Evolutionary conservation across 2,329 filamentous ascomycete genomes (phyloP).

Genomic region (Colletotrichum plurivorum): DNA sequence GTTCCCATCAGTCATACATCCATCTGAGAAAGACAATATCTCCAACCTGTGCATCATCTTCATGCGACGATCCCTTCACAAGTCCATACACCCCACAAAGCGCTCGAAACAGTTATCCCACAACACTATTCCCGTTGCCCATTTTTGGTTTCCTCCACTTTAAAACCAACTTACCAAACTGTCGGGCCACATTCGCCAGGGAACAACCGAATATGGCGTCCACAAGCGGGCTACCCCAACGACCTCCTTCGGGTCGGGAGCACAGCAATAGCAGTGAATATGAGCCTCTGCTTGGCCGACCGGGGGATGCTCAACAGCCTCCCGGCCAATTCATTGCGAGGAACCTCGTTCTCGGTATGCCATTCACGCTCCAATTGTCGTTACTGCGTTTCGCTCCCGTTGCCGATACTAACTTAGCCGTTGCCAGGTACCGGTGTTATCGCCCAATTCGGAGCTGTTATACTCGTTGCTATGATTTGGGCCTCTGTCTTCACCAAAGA

Average conservation of each 20-base stretch:
- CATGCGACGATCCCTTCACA: too few species aligned
- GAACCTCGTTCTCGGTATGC: conserved; percentile 82
- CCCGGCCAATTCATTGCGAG: conserved; percentile 73
- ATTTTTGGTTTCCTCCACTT: too few species aligned
- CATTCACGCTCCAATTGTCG: conserved; percentile 62
- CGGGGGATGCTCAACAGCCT: conserved; percentile 81
- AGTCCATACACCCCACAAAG: too few species aligned
- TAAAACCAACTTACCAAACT: background rate
- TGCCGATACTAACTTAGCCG: conserved; percentile 12
- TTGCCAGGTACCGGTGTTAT: conserved; percentile 82
- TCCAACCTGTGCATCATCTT: too few species aligned
- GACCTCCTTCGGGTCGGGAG: conserved; percentile 45
- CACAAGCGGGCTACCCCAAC: conserved; percentile 75
- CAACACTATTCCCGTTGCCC: too few species aligned
- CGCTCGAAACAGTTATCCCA: too few species aligned
- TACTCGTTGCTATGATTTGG: conserved; percentile 85
- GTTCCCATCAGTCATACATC: too few species aligned
- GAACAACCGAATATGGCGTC: conserved; percentile 71
- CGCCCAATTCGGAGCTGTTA: conserved; percentile 82
- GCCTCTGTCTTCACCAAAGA: conserved; percentile 77
- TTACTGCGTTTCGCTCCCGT: background rate
- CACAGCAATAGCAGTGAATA: conserved; percentile 51
- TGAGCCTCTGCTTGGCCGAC: conserved; percentile 64
- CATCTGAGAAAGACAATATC: too few species aligned
- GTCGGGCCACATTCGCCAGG: background rate